Percentiles rank a stretch among this genome's conserved stretches.
These are phyloP conservation scores for Euphorbia peplus DNA, from an alignment of 345 rosid genomes.

Conservation along the genomic window DNA sequence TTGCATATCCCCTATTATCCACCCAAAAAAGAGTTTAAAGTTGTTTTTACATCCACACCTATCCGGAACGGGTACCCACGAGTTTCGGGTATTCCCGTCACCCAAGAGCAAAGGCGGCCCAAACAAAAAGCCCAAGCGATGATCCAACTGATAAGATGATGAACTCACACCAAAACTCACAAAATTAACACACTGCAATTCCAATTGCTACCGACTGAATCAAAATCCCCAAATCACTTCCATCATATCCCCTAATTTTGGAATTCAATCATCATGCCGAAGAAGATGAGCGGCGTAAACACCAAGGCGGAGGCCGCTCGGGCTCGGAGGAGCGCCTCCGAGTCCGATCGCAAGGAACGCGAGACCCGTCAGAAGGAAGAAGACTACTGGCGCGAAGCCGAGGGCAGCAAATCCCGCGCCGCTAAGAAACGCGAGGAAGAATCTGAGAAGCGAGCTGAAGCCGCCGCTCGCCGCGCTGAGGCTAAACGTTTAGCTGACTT, in stretches of 20 bases:
- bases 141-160: too few species aligned
- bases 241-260: neutral
- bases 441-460: conserved; percentile 80
- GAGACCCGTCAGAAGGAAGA: conserved; percentile 78
- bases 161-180: too few species aligned
- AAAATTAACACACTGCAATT: neutral
- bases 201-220: too few species aligned
- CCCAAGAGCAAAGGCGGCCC: too few species aligned
- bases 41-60: too few species aligned
- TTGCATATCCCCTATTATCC: too few species aligned
- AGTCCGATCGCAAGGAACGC: conserved; percentile 74
- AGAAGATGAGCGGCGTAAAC: conserved; percentile 95
- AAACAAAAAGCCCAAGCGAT: too few species aligned
- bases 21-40: too few species aligned
- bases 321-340: conserved; percentile 66
- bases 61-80: too few species aligned
- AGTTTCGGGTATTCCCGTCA: too few species aligned
- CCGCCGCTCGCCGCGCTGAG: conserved; percentile 63
- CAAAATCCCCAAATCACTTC: neutral
- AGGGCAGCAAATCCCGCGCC: conserved; percentile 75
- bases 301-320: conserved; percentile 93
- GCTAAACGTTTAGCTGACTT: conserved; percentile 68
- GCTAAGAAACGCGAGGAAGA: conserved; percentile 91
- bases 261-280: conserved; percentile 58
- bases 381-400: conserved; percentile 92